Evolutionary conservation across 345 rosid genomes (phyloP).

Genomic region (Gossypium ekmanianum): DNA sequence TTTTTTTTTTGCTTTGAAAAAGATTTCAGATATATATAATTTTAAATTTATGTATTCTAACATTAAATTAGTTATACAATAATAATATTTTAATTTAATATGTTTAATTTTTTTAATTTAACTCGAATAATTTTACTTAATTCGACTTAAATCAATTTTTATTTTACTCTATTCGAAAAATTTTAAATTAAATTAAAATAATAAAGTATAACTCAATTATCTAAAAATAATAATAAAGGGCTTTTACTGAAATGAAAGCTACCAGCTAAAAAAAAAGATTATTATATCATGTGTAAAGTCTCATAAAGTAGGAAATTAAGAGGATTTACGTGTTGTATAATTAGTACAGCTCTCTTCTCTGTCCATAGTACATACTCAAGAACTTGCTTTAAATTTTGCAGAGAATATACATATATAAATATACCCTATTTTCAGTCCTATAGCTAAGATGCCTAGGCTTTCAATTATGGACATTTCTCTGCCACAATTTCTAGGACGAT

Average conservation of each 20-base stretch:
- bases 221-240: too few relatives aligned
- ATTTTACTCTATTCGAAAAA: too few relatives aligned
- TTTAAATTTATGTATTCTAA: too few relatives aligned
- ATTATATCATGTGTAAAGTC: neutral
- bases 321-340: neutral
- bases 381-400: neutral
- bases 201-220: too few relatives aligned
- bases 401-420: neutral
- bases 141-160: accelerated
- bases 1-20: too few relatives aligned
- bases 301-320: neutral
- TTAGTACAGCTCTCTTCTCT: neutral
- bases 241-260: slow-evolving; percentile 18
- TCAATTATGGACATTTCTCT: neutral
- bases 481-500: slow-evolving; percentile 11
- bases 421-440: slow-evolving; percentile 1
- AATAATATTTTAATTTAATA: too few relatives aligned
- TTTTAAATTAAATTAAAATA: too few relatives aligned
- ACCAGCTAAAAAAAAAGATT: slow-evolving; percentile 16
- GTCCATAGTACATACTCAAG: neutral
- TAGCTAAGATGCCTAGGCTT: neutral
- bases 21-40: too few relatives aligned
- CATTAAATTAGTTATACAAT: too few relatives aligned
- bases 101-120: too few relatives aligned
- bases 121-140: too few relatives aligned